phyloP scores from a whole-genome alignment of 805 yeast species.

The Dipodascus albidus region DNA sequence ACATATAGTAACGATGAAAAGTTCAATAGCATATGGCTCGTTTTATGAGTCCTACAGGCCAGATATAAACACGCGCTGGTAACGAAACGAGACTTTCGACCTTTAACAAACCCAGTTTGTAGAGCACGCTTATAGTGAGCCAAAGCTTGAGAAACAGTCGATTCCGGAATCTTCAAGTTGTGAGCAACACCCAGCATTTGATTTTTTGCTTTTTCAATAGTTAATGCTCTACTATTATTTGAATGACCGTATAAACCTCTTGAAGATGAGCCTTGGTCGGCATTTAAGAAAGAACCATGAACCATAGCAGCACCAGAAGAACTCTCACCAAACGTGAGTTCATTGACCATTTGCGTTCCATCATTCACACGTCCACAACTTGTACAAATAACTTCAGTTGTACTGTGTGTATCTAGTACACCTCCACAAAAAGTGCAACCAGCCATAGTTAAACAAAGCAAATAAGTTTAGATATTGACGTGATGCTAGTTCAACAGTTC shows the following conservation, averaged over 20 bases:
- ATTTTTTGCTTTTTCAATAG: constrained; percentile 71
- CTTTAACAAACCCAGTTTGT: constrained; percentile 85
- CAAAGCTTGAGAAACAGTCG: constrained; percentile 73
- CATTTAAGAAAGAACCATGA: constrained; percentile 86
- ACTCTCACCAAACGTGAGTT: constrained; percentile 87
- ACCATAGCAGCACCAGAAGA: constrained; percentile 91
- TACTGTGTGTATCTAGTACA: constrained; percentile 7
- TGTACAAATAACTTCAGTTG: constrained; percentile 59
- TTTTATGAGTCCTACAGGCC: constrained; percentile 83
- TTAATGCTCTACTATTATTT: constrained; percentile 76
- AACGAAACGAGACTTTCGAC: constrained; percentile 92
- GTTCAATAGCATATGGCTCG: constrained; percentile 93
- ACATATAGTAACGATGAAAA: constrained; percentile 84
- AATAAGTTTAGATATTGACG: no score
- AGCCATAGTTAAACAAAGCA: neutral
- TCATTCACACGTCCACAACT: constrained; percentile 81
- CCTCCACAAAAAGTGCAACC: neutral
- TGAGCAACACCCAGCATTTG: constrained; percentile 71
- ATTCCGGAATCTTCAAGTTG: constrained; percentile 71
- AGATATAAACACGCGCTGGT: constrained; percentile 90
- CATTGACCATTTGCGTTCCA: constrained; percentile 91
- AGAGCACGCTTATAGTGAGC: constrained; percentile 86
- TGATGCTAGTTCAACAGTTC: no score
- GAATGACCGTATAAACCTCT: constrained; percentile 39
- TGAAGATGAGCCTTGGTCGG: constrained; percentile 72